phyloP scores from a whole-genome alignment of 805 yeast genomes.

The Saturnispora halmiae region DNA sequence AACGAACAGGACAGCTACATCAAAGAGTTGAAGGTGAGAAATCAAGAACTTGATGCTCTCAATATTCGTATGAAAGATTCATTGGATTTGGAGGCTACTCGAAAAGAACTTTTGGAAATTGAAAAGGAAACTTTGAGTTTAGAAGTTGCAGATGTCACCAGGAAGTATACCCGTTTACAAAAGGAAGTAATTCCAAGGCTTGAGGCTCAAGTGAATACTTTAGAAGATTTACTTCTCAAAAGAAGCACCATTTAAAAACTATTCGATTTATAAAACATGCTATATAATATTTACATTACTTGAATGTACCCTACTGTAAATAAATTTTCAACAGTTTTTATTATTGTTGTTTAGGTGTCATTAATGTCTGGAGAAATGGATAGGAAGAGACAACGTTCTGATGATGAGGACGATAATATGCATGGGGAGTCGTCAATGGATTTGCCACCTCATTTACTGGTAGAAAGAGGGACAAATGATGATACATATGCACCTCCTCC shows the following conservation, averaged over 20 bases:
- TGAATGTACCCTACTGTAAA: too few species aligned
- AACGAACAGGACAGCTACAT: constrained; percentile 34
- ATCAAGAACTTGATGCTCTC: constrained; percentile 4
- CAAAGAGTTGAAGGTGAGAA: constrained; percentile 31
- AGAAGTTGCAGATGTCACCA: constrained; percentile 32
- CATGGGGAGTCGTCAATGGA: not conserved
- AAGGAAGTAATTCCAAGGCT: constrained; percentile 38
- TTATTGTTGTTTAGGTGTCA: not conserved
- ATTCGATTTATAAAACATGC: not conserved
- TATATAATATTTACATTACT: not conserved
- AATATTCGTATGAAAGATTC: constrained; percentile 5
- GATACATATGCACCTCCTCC: constrained; percentile 1
- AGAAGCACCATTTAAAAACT: not conserved
- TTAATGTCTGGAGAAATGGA: constrained; percentile 1
- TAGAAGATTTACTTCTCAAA: constrained; percentile 18
- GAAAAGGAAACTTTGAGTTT: constrained; percentile 32
- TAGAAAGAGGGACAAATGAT: not conserved
- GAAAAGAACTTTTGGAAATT: constrained; percentile 31
- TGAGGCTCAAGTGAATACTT: constrained; percentile 33
- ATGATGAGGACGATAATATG: constrained; percentile 7
- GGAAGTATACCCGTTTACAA: constrained; percentile 36
- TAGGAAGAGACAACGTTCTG: constrained; percentile 7
- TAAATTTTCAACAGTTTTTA: too few species aligned
- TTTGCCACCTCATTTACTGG: constrained; percentile 8
- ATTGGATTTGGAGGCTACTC: constrained; percentile 23